Evolutionary conservation across 768 basidiomycete species (phyloP).

Genomic region (Sistotremastrum niveocremeum): DNA sequence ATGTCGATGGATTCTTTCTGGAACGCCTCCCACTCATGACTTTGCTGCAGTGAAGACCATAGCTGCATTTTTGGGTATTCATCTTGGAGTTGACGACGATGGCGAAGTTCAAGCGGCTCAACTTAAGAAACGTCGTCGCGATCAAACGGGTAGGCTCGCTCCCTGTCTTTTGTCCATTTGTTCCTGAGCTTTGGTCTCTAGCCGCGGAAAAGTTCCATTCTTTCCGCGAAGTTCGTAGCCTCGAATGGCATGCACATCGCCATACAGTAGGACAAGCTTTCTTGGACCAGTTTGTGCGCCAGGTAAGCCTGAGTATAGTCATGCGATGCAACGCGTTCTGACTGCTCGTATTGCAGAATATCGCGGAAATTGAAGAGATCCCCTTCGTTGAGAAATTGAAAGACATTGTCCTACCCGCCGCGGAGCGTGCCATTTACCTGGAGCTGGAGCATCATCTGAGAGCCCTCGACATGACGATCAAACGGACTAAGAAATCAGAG

Average conservation of each 20-base stretch:
- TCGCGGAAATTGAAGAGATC: slow-evolving; percentile 95
- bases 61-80: slow-evolving; percentile 75
- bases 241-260: slow-evolving; percentile 87
- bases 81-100: slow-evolving; percentile 85
- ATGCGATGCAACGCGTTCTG: neutral
- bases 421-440: slow-evolving; percentile 87
- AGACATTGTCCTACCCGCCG: slow-evolving; percentile 68
- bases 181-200: slow-evolving; percentile 20
- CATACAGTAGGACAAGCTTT: slow-evolving; percentile 72
- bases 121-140: slow-evolving; percentile 67
- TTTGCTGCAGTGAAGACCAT: slow-evolving; percentile 87
- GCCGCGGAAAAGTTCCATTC: slow-evolving; percentile 91
- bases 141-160: slow-evolving; percentile 57
- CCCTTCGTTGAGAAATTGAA: slow-evolving; percentile 55
- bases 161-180: neutral
- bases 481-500: slow-evolving; percentile 45
- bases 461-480: slow-evolving; percentile 74
- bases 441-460: slow-evolving; percentile 89
- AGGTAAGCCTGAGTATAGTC: slow-evolving; percentile 33
- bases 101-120: slow-evolving; percentile 63
- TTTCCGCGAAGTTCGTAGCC: slow-evolving; percentile 85
- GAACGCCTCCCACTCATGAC: slow-evolving; percentile 86
- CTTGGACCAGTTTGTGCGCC: slow-evolving; percentile 70
- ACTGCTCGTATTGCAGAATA: slow-evolving; percentile 41
- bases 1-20: slow-evolving; percentile 90